These are phyloP conservation scores for Rhododendron henanense DNA, from an alignment of 148 eudicot genomes.

Conservation along the genomic window DNA sequence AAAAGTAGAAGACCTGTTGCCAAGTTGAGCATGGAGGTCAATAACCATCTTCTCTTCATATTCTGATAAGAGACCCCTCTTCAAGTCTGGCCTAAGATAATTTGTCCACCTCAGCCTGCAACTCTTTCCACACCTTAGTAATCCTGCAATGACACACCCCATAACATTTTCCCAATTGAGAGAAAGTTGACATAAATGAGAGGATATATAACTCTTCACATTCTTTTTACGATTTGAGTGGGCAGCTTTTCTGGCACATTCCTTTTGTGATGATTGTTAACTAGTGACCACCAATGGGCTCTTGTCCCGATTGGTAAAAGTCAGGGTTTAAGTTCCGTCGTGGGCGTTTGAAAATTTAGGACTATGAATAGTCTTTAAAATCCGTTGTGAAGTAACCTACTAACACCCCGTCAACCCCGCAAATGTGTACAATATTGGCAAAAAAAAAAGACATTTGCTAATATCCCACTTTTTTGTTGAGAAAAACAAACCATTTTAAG, in stretches of 20 bases:
- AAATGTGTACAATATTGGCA: no score
- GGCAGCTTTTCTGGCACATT: not conserved
- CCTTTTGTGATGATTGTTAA: not conserved
- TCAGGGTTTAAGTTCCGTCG: no score
- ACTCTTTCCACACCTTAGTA: constrained; percentile 55
- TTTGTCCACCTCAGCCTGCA: constrained; percentile 60
- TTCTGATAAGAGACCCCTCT: constrained; percentile 49
- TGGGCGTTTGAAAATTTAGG: no score
- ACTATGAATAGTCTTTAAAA: no score
- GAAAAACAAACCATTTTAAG: not conserved
- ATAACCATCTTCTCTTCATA: constrained; percentile 49
- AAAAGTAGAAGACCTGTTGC: constrained; percentile 35
- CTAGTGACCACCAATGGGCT: not conserved
- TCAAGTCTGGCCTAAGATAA: constrained; percentile 51
- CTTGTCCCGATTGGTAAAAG: no score
- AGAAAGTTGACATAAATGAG: not conserved
- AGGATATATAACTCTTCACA: not conserved
- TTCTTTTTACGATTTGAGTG: not conserved
- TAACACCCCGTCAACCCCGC: no score
- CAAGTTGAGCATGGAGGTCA: constrained; percentile 59
- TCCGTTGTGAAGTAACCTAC: no score
- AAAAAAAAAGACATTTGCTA: no score
- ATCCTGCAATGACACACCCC: constrained; percentile 26
- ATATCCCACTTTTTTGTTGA: not conserved
- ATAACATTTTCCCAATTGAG: not conserved